Conservation (phyloP, 495 filamentous ascomycete species). For the Rhizodiscina lignyota region DNA sequence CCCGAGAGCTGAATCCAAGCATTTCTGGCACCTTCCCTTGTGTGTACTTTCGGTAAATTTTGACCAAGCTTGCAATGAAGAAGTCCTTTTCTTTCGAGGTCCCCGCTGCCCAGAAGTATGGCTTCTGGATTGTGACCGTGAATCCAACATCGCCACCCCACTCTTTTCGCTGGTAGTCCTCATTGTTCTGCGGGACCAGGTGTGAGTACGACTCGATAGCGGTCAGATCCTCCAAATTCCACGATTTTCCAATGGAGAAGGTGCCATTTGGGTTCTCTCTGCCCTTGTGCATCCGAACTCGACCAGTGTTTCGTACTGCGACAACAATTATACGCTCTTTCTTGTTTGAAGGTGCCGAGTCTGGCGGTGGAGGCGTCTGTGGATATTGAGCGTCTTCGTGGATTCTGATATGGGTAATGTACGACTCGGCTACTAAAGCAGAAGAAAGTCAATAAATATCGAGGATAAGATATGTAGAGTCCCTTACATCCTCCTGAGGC, state of each 20-base stretch:
- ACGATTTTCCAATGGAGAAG: constrained; percentile 96
- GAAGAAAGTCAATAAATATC: constrained; percentile 1
- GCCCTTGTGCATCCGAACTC: constrained; percentile 90
- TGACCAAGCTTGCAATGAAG: constrained; percentile 86
- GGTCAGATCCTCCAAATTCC: constrained; percentile 77
- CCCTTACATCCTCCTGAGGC: constrained; percentile 14
- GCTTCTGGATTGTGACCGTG: constrained; percentile 75
- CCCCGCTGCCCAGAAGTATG: constrained; percentile 91
- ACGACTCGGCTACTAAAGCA: constrained; percentile 71
- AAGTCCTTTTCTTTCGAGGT: constrained; percentile 93
- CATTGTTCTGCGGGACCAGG: constrained; percentile 28
- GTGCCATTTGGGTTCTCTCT: constrained; percentile 84
- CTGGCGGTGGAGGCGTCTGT: constrained; percentile 69
- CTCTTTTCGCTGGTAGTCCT: constrained; percentile 50
- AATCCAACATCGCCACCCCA: constrained; percentile 75
- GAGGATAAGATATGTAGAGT: constrained; percentile 2
- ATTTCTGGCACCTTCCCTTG: constrained; percentile 67
- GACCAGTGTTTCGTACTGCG: constrained; percentile 76
- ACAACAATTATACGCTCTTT: constrained; percentile 85
- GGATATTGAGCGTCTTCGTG: constrained; percentile 71
- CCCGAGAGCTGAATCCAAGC: constrained; percentile 63
- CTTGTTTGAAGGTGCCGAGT: constrained; percentile 50
- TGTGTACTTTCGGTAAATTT: constrained; percentile 93
- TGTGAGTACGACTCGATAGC: constrained; percentile 62
- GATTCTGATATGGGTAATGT: constrained; percentile 91